Base-by-base conservation (phyloP, 148 eudicot genomes). In the Nepenthes mirabilis region DNA sequence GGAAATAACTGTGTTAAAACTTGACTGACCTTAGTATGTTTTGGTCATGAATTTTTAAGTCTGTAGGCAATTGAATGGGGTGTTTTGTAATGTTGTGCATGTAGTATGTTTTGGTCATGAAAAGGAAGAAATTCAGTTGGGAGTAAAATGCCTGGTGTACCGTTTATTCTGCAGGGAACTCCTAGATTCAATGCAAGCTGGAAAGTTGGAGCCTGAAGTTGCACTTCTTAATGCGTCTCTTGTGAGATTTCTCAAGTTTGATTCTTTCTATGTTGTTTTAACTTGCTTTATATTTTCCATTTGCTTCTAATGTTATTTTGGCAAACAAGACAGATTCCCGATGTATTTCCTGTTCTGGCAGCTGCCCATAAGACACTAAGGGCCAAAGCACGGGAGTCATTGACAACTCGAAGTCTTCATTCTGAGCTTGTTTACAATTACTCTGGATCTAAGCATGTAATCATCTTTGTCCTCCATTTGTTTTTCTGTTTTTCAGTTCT, bases 371-470 rank as follows among this genome's bases (percentile, higher is more conserved):
- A 86, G 79, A 72, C 97, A 1, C 83, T 82, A 59, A 64, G 81
- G 64, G 82, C 95, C 45, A 86, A 89, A 74, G 70, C 82, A 14
- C 77, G 90, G 37, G 90, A 79, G 0, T 82, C 91, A 36, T 70
- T 94, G 64, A 84, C 83, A 0, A 94, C 99, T 47, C 76, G 90
- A 47, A 86, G 97, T 55, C 73, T 76, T 49, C 99, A 86, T 72
- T 94, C 97, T 8, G 99, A 89, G 76, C 86, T 93, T 47, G 99
- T 93, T 23, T 93, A 80, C 76, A 93, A 86, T 60, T 93, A 86
- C 76, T 89, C 96, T 4, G 95, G 87, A 67, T 93, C 99, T 63
- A 89, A 93, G 72, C 95, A 93, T 74, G 96, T 93, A 83, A 68
- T 14, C 23, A 35, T 67, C 37, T 52, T 36, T 74, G 34, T 36